These are phyloP conservation scores for Fragaria iinumae DNA, from an alignment of 306 rosid genomes.

Conservation along the genomic window DNA sequence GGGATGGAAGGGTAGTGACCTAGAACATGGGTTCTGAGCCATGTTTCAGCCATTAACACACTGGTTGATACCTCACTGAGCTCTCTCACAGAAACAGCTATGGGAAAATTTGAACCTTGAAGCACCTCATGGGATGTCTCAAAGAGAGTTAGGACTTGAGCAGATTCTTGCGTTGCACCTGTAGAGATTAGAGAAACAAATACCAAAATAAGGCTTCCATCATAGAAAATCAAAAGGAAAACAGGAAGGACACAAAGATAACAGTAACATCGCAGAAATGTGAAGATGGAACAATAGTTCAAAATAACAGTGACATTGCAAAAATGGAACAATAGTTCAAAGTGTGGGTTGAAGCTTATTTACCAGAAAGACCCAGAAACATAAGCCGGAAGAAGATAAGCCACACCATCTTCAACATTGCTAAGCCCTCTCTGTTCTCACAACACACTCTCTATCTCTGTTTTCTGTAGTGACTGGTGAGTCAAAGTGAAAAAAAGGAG, in stretches of 20 bases:
- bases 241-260: not conserved
- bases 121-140: conserved; percentile 35
- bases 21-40: conserved; percentile 67
- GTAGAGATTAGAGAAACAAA: conserved; percentile 34
- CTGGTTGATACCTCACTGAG: conserved; percentile 52
- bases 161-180: conserved; percentile 55
- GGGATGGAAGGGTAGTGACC: conserved; percentile 59
- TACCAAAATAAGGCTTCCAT: not conserved
- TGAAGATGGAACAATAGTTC: not conserved
- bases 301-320: not conserved
- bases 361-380: conserved; percentile 48
- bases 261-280: not conserved
- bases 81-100: conserved; percentile 55
- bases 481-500: not conserved
- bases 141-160: conserved; percentile 44
- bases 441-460: not conserved
- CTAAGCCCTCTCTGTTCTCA: not conserved
- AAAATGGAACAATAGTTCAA: conserved; percentile 15
- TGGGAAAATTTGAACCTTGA: conserved; percentile 40
- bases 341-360: conserved; percentile 16
- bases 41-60: conserved; percentile 62
- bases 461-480: not conserved
- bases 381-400: conserved; percentile 33
- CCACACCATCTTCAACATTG: conserved; percentile 38
- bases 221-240: not conserved